Evolutionary conservation across 306 rosid species (phyloP).

Genomic region (Potentilla sterilis): DNA sequence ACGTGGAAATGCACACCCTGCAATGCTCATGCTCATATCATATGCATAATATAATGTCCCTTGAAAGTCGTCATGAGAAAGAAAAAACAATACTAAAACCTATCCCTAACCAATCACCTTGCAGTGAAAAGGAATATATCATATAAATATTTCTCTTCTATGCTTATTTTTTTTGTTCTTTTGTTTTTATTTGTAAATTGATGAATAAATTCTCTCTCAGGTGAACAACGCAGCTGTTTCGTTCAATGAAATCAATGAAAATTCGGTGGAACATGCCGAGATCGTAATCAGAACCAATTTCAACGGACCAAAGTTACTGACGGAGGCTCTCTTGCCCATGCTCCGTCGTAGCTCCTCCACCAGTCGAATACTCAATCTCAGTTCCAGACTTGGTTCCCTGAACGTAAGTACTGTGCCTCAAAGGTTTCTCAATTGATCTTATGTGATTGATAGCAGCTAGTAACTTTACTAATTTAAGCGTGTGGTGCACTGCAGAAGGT

Average conservation of each 20-base stretch:
- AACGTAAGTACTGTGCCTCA: slow-evolving; percentile 29
- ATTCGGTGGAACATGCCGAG: slow-evolving; percentile 68
- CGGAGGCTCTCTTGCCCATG: slow-evolving; percentile 55
- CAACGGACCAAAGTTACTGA: slow-evolving; percentile 64
- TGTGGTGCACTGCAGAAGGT: slow-evolving; percentile 42
- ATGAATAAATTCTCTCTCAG: slow-evolving; percentile 27
- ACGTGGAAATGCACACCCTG: no score
- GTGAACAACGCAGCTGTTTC: slow-evolving; percentile 87
- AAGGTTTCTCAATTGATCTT: background rate
- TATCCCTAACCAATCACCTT: background rate
- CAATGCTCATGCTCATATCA: no score
- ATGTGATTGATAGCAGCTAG: no score
- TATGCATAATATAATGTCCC: no score
- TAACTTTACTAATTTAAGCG: background rate
- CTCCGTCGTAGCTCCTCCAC: slow-evolving; percentile 57
- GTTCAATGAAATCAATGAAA: slow-evolving; percentile 56
- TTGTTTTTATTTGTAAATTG: background rate
- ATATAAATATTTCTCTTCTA: background rate
- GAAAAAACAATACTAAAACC: no score
- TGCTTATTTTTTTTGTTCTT: background rate
- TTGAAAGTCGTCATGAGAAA: background rate
- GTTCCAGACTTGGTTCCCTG: slow-evolving; percentile 84
- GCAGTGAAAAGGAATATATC: no score
- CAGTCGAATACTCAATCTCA: slow-evolving; percentile 65
- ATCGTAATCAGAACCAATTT: slow-evolving; percentile 67